Percentiles rank a stretch among this genome's conserved stretches.
Conservation (phyloP, 345 rosid species). For the Bruguiera sexangula region DNA sequence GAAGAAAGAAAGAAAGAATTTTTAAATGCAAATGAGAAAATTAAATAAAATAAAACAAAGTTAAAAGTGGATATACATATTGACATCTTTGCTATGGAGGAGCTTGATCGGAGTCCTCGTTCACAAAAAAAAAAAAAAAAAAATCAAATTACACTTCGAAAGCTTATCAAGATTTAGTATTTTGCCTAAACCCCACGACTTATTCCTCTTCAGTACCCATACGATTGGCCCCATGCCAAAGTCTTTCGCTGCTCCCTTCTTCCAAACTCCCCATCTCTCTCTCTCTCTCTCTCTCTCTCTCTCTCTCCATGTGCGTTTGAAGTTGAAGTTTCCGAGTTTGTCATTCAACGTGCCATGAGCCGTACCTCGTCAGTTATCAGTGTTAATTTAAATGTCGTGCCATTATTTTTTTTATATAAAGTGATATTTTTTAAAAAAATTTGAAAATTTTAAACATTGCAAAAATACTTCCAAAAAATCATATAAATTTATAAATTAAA, state of each 20-base stretch:
- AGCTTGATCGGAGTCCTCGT: slow-evolving; percentile 98
- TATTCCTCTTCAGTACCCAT: slow-evolving; percentile 94
- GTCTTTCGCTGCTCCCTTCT: background rate
- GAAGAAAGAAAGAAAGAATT: no score
- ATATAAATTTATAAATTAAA: no score
- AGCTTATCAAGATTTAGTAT: slow-evolving; percentile 81
- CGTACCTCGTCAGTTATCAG: no score
- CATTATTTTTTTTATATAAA: no score
- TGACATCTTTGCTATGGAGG: slow-evolving; percentile 96
- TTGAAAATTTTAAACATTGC: no score
- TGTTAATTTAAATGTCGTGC: no score
- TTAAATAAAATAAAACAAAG: no score
- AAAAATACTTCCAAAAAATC: no score
- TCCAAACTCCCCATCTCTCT: slow-evolving; percentile 31
- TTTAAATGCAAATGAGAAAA: no score
- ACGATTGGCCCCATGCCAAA: slow-evolving; percentile 71
- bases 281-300: slow-evolving; percentile 5
- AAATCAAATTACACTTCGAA: slow-evolving; percentile 61
- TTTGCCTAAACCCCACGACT: slow-evolving; percentile 99
- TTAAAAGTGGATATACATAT: slow-evolving; percentile 53
- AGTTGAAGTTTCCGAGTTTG: no score
- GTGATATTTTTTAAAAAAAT: no score
- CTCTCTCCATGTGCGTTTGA: background rate
- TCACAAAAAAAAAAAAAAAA: slow-evolving; percentile 40
- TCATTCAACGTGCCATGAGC: no score